Conservation (phyloP, 768 basidiomycete genomes). For the Termitomyces sp. region DNA sequence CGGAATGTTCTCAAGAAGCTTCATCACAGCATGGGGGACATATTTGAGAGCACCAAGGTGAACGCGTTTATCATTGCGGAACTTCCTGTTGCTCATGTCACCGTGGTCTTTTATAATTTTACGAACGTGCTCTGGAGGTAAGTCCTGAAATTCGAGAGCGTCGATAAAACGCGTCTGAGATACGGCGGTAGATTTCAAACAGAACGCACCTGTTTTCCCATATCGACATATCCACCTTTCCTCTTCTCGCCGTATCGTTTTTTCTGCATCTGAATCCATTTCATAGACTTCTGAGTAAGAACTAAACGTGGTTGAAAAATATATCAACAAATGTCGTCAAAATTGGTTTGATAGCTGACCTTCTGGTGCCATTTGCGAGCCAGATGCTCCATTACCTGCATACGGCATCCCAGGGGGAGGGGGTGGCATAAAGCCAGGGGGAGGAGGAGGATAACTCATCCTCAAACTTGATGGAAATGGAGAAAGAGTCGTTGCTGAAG, state of each 20-base stretch:
- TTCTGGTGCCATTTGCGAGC: constrained; percentile 43
- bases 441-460: constrained; percentile 58
- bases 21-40: constrained; percentile 99
- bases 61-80: constrained; percentile 98
- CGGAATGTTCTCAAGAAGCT: constrained; percentile 97
- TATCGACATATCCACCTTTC: constrained; percentile 84
- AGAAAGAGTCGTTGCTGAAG: constrained; percentile 38
- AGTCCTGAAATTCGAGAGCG: constrained; percentile 49
- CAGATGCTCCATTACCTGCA: constrained; percentile 29
- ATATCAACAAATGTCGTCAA: constrained; percentile 14
- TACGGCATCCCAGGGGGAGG: constrained; percentile 52
- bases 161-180: constrained; percentile 4
- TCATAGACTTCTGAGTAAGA: constrained; percentile 88
- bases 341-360: constrained; percentile 24
- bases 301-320: constrained; percentile 29
- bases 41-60: constrained; percentile 98
- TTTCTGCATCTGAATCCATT: constrained; percentile 93
- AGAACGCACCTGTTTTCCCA: constrained; percentile 80
- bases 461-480: constrained; percentile 23
- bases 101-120: constrained; percentile 99
- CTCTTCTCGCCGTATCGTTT: constrained; percentile 90
- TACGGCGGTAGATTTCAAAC: constrained; percentile 2
- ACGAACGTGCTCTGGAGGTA: constrained; percentile 95
- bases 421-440: constrained; percentile 45
- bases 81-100: constrained; percentile 99